These are phyloP conservation scores for Hericium rajendrae DNA, from an alignment of 768 basidiomycete species.

Conservation along the genomic window DNA sequence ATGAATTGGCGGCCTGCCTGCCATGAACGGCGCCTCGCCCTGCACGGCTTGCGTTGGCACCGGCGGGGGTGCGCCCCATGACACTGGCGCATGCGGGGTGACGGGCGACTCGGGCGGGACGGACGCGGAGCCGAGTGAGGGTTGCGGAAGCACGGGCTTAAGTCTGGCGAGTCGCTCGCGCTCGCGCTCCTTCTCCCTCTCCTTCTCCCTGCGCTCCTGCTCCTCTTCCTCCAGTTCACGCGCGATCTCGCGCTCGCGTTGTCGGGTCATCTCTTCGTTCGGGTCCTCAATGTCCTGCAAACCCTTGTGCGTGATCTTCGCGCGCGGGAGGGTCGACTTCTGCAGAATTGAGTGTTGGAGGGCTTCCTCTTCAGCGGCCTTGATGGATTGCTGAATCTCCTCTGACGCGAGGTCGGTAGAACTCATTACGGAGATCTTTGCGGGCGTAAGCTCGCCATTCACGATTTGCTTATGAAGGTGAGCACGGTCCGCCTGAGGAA, in stretches of 20 bases:
- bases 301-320: slow-evolving; percentile 91
- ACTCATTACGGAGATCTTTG: slow-evolving; percentile 74
- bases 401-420: slow-evolving; percentile 86
- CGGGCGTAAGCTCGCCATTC: slow-evolving; percentile 51
- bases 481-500: slow-evolving; percentile 74
- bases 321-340: slow-evolving; percentile 51
- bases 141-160: slow-evolving; percentile 26
- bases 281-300: slow-evolving; percentile 82
- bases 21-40: slow-evolving; percentile 18
- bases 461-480: slow-evolving; percentile 74
- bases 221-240: slow-evolving; percentile 53
- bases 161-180: slow-evolving; percentile 59
- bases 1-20: slow-evolving; percentile 22
- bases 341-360: slow-evolving; percentile 78
- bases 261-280: slow-evolving; percentile 31
- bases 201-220: slow-evolving; percentile 55
- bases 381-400: slow-evolving; percentile 75
- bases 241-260: slow-evolving; percentile 40
- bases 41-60: slow-evolving; percentile 37
- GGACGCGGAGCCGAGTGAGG: slow-evolving; percentile 33
- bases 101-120: slow-evolving; percentile 67
- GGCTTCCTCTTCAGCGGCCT: slow-evolving; percentile 71
- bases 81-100: slow-evolving; percentile 23
- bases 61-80: slow-evolving; percentile 59
- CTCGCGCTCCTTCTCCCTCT: slow-evolving; percentile 16